These are phyloP conservation scores for Begonia masoniana DNA, from an alignment of 306 rosid genomes.

Conservation along the genomic window DNA sequence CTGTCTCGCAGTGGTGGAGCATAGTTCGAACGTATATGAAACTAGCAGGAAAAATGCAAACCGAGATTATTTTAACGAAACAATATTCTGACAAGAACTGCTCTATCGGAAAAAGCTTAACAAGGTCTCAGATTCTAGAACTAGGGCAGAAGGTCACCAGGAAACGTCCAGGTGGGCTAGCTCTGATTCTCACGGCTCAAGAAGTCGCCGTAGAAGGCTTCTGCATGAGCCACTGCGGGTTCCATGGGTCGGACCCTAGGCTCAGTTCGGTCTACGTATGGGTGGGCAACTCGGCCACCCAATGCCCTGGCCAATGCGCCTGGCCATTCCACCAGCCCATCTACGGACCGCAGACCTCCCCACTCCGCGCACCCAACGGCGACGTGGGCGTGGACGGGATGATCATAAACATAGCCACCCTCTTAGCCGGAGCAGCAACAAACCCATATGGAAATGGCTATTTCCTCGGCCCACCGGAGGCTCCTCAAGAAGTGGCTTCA, in stretches of 20 bases:
- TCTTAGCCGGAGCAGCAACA: constrained; percentile 28
- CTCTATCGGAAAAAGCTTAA: constrained; percentile 16
- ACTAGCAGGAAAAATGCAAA: constrained; percentile 11
- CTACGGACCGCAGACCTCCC: constrained; percentile 26
- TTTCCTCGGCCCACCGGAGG: constrained; percentile 10
- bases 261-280: constrained; percentile 10
- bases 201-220: constrained; percentile 28
- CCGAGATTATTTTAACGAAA: constrained; percentile 5
- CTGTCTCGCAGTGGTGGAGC: constrained; percentile 22
- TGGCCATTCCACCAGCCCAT: constrained; percentile 31
- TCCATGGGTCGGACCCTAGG: constrained; percentile 11
- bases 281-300: constrained; percentile 25
- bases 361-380: constrained; percentile 21
- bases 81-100: constrained; percentile 13
- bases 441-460: constrained; percentile 23
- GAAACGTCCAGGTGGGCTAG: constrained; percentile 2
- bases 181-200: constrained; percentile 16
- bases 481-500: constrained; percentile 18
- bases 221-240: constrained; percentile 28
- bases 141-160: constrained; percentile 7
- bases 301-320: constrained; percentile 29
- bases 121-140: constrained; percentile 8
- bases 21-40: constrained; percentile 17
- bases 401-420: constrained; percentile 24
- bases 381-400: constrained; percentile 31